Conservation (phyloP, 2,329 filamentous ascomycete species). For the Knufia fluminis region DNA sequence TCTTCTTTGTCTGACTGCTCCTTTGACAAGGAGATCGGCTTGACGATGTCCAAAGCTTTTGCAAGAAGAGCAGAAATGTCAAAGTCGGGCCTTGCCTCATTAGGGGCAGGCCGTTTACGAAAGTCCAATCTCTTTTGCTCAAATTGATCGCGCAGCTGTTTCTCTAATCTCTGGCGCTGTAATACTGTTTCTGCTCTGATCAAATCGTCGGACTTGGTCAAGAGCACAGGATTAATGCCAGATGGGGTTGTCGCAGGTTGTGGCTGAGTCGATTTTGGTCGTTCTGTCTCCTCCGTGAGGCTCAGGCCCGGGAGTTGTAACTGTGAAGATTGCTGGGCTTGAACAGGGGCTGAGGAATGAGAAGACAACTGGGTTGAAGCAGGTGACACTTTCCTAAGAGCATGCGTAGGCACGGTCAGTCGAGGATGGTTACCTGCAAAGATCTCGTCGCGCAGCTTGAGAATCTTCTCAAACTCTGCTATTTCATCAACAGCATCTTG, state of each 20-base stretch:
- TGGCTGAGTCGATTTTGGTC: conserved; percentile 15
- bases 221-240: conserved; percentile 70
- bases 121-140: conserved; percentile 50
- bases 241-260: conserved; percentile 40
- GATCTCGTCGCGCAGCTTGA: conserved; percentile 71
- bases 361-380: conserved; percentile 22
- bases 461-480: conserved; percentile 67
- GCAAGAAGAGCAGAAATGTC: conserved; percentile 64
- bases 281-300: conserved; percentile 20
- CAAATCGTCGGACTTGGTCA: conserved; percentile 77
- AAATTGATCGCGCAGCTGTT: conserved; percentile 64
- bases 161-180: conserved; percentile 73
- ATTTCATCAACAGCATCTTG: conserved; percentile 45
- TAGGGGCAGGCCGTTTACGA: conserved; percentile 41
- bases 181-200: conserved; percentile 72
- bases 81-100: conserved; percentile 53
- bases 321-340: conserved; percentile 18
- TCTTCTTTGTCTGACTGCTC: conserved; percentile 42
- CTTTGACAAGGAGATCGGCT: conserved; percentile 54
- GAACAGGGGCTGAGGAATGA: conserved; percentile 20
- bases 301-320: conserved; percentile 20
- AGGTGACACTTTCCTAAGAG: conserved; percentile 35
- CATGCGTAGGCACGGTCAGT: conserved; percentile 47
- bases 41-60: conserved; percentile 61
- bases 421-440: conserved; percentile 60